phyloP scores from a whole-genome alignment of 306 rosid genomes.

The Mucuna pruriens region DNA sequence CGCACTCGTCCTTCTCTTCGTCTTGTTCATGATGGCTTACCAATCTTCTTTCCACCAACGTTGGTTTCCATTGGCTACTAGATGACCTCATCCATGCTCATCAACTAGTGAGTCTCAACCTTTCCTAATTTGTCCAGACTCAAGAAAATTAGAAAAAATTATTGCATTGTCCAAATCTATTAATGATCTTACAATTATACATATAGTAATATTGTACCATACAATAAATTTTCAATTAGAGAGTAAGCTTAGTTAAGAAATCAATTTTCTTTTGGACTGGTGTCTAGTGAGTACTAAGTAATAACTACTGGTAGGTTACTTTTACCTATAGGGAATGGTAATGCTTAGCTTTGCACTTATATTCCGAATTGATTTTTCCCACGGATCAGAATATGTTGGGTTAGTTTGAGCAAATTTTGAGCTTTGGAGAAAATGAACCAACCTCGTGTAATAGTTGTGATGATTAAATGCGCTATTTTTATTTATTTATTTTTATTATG shows the following conservation, averaged over 20 bases:
- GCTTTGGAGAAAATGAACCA: not conserved
- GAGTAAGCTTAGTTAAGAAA: not conserved
- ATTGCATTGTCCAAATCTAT: too few relatives aligned
- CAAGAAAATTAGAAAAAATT: not conserved
- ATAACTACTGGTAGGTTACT: not conserved
- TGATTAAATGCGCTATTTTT: not conserved
- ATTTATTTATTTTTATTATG: not conserved
- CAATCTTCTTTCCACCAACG: constrained; percentile 80
- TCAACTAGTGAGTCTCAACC: too few relatives aligned
- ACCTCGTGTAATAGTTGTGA: not conserved
- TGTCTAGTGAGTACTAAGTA: not conserved
- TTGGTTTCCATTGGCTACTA: constrained; percentile 76
- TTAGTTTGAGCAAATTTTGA: not conserved
- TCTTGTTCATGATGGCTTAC: constrained; percentile 65
- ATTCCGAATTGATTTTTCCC: too few relatives aligned
- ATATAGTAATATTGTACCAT: too few relatives aligned
- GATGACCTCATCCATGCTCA: too few relatives aligned
- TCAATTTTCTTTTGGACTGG: not conserved
- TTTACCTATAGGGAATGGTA: not conserved
- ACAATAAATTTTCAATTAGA: not conserved
- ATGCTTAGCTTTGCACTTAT: too few relatives aligned
- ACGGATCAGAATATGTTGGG: not conserved
- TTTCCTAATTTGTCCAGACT: not conserved
- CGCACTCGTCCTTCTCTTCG: constrained; percentile 64
- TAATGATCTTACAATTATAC: too few relatives aligned